phyloP scores from a whole-genome alignment of 169 alveolate genomes.

The Besnoitia besnoiti region DNA sequence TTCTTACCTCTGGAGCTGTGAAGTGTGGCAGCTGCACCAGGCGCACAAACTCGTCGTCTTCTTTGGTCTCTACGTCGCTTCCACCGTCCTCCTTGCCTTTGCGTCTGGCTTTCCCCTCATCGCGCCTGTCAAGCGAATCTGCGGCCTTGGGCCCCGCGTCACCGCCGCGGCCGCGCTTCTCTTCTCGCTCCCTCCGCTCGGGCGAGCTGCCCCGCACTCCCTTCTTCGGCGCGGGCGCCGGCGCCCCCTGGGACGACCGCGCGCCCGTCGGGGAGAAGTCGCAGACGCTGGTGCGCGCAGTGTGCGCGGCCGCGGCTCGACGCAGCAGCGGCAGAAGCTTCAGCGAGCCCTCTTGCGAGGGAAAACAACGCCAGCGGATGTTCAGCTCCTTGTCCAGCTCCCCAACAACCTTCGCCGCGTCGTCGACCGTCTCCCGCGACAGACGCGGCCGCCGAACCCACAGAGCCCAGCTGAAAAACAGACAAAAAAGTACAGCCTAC shows the following conservation, averaged over 20 bases:
- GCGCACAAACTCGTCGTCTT: not conserved
- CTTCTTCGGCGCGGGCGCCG: not conserved
- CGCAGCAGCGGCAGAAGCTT: conserved; percentile 8
- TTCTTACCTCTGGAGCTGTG: conserved; percentile 29
- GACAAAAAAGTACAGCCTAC: not conserved
- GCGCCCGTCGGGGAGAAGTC: not conserved
- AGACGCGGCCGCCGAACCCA: conserved; percentile 52
- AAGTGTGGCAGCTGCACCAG: conserved; percentile 40
- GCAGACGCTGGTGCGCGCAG: not conserved
- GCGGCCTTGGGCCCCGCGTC: not conserved
- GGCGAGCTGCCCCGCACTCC: not conserved
- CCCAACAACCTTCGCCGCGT: not conserved
- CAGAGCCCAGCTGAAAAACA: conserved; percentile 30
- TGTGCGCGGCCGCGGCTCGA: not conserved
- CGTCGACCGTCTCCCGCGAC: not conserved
- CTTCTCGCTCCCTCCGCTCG: not conserved
- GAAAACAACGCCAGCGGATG: conserved; percentile 22
- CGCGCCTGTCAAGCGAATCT: too few species aligned
- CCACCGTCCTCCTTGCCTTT: not conserved
- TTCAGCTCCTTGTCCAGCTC: conserved; percentile 26
- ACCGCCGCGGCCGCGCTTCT: not conserved
- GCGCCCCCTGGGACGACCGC: not conserved
- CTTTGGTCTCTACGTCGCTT: not conserved
- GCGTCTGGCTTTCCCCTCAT: not conserved
- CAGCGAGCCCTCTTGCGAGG: conserved; percentile 46